A percentile compares a stretch with the other conserved stretches of the same genome.
Evolutionary conservation across 1,139 yeast genomes (phyloP).

Genomic region (Geotrichum candidum): DNA sequence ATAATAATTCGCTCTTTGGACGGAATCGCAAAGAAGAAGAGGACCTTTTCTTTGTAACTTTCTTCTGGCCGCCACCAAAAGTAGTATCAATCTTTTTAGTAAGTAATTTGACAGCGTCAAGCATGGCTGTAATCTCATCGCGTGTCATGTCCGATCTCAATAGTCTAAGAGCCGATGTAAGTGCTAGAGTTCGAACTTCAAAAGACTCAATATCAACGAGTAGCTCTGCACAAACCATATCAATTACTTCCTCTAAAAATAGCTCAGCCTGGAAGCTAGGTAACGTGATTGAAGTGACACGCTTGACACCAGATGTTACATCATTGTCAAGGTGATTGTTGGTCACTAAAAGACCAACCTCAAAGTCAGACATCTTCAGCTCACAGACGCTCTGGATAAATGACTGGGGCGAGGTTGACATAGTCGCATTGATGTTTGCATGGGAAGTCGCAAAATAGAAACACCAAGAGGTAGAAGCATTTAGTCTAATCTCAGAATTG

Average conservation of each 20-base stretch:
- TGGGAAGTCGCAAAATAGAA: slow-evolving; percentile 12
- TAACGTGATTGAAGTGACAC: slow-evolving; percentile 11
- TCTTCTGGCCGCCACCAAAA: background rate
- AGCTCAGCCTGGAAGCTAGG: slow-evolving; percentile 10
- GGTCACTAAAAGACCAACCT: slow-evolving; percentile 11
- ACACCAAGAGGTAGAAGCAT: slow-evolving; percentile 15
- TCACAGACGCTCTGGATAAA: slow-evolving; percentile 3
- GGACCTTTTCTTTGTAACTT: background rate
- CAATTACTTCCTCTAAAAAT: slow-evolving; percentile 3
- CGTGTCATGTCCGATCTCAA: slow-evolving; percentile 12
- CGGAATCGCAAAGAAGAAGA: background rate
- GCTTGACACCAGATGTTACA: slow-evolving; percentile 12
- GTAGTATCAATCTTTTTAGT: slow-evolving; percentile 3
- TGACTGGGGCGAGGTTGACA: background rate
- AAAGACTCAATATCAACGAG: slow-evolving; percentile 7
- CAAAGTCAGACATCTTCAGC: slow-evolving; percentile 6
- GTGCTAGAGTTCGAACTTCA: slow-evolving; percentile 12
- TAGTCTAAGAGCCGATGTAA: slow-evolving; percentile 11
- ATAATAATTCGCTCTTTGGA: background rate
- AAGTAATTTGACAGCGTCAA: slow-evolving; percentile 5
- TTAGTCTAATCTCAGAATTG: slow-evolving; percentile 14
- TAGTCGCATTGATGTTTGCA: slow-evolving; percentile 1
- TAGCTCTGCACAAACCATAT: slow-evolving; percentile 3
- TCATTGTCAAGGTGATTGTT: slow-evolving; percentile 6
- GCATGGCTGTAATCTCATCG: slow-evolving; percentile 3